Evolutionary conservation across 2,329 filamentous ascomycete genomes (phyloP).

Genomic region (Hymenoscyphus repandus): DNA sequence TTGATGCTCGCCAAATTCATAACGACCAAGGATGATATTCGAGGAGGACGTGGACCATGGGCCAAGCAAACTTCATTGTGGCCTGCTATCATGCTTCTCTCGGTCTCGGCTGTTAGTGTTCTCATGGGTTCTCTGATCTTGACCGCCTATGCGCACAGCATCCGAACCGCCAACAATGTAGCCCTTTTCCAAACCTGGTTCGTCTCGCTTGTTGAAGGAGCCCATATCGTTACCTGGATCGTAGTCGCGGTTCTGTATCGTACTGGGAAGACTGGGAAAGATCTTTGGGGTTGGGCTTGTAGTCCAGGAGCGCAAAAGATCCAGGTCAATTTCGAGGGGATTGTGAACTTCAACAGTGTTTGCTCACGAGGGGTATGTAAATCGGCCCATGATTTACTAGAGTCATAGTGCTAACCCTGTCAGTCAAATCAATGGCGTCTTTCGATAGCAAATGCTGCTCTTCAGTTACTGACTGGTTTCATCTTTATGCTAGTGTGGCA

Average conservation of each 20-base stretch:
- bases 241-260: conserved; percentile 16
- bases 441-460: conserved; percentile 6
- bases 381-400: no score
- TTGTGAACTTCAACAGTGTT: conserved; percentile 19
- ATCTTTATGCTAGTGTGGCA: conserved; percentile 6
- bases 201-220: conserved; percentile 8
- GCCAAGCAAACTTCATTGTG: conserved; percentile 11
- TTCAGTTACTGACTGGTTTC: conserved; percentile 2
- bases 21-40: conserved; percentile 4
- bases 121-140: conserved; percentile 13
- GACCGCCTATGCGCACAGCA: conserved; percentile 11
- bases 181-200: conserved; percentile 9
- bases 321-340: conserved; percentile 16
- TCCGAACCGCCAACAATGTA: conserved; percentile 14
- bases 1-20: conserved; percentile 10
- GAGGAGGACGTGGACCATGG: conserved; percentile 14
- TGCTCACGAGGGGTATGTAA: conserved; percentile 16
- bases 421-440: conserved; percentile 8
- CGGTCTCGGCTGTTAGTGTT: conserved; percentile 10
- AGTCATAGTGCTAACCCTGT: not conserved
- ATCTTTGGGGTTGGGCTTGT: conserved; percentile 23
- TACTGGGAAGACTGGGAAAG: conserved; percentile 16
- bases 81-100: conserved; percentile 16
- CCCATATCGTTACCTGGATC: conserved; percentile 16
- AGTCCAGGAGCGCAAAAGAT: conserved; percentile 14